phyloP scores from a whole-genome alignment of 768 basidiomycete genomes.

The Boletellus sp. region DNA sequence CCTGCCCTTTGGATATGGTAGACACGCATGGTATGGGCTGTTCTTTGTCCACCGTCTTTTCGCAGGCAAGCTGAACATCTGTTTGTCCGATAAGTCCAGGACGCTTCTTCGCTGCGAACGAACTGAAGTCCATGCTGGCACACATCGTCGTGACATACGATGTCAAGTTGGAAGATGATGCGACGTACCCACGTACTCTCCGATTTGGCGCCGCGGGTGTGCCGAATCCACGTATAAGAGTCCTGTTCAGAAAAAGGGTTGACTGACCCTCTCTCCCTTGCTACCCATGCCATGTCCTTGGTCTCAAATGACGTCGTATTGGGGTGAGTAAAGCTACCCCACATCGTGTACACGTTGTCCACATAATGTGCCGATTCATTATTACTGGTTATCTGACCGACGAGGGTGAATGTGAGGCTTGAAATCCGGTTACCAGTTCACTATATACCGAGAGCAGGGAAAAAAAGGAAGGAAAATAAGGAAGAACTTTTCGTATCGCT shows the following conservation, averaged over 20 bases:
- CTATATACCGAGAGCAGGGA: too few species aligned
- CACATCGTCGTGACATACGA: background rate
- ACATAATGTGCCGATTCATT: too few species aligned
- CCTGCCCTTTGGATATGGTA: background rate
- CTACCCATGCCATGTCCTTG: too few species aligned
- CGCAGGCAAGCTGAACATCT: background rate
- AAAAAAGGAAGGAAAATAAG: too few species aligned
- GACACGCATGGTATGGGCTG: background rate
- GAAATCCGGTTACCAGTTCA: too few species aligned
- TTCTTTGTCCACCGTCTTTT: background rate
- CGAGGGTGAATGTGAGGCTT: too few species aligned
- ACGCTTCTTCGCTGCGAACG: background rate
- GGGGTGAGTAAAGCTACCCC: too few species aligned
- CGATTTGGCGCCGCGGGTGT: background rate
- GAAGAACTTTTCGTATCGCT: too few species aligned
- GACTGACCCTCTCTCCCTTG: too few species aligned
- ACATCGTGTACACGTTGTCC: too few species aligned
- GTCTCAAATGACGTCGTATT: too few species aligned
- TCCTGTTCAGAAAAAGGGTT: background rate
- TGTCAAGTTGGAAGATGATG: background rate
- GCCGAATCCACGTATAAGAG: background rate
- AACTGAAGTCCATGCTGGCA: background rate
- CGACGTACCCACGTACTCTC: background rate
- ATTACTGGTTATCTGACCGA: too few species aligned
- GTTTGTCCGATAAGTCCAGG: background rate